Conservation (phyloP, 257 asterid species). For the Capsicum baccatum region DNA sequence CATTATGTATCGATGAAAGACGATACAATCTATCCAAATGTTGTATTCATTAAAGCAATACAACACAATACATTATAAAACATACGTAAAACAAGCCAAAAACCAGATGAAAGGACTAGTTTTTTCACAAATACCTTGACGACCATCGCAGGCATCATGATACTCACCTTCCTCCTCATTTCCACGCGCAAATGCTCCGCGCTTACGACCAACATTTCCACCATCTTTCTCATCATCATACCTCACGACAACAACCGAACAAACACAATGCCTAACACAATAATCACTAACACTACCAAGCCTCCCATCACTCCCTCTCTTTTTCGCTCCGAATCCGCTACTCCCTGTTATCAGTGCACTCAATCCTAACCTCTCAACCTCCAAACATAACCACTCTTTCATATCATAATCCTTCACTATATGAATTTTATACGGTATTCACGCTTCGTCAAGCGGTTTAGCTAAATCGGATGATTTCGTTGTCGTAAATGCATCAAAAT, state of each 20-base stretch:
- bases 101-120: too few relatives aligned
- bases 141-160: slow-evolving; percentile 36
- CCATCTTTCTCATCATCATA: slow-evolving; percentile 43
- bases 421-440: slow-evolving; percentile 45
- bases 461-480: slow-evolving; percentile 44
- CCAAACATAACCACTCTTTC: slow-evolving; percentile 55
- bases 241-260: slow-evolving; percentile 32
- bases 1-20: too few relatives aligned
- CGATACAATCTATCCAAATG: too few relatives aligned
- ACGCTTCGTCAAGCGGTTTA: slow-evolving; percentile 41
- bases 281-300: slow-evolving; percentile 57
- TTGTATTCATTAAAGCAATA: too few relatives aligned
- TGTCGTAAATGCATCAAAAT: slow-evolving; percentile 43
- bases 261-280: slow-evolving; percentile 51
- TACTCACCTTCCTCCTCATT: slow-evolving; percentile 44
- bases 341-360: slow-evolving; percentile 53
- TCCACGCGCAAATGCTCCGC: slow-evolving; percentile 26
- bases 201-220: slow-evolving; percentile 26
- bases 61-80: too few relatives aligned
- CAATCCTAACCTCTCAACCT: slow-evolving; percentile 52
- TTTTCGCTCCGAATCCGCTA: slow-evolving; percentile 50
- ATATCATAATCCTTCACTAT: slow-evolving; percentile 54
- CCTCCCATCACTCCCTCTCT: slow-evolving; percentile 38
- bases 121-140: slow-evolving; percentile 20
- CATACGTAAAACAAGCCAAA: too few relatives aligned